Percentiles rank a stretch among this genome's conserved stretches.
phyloP scores from a whole-genome alignment of 1,284 basidiomycete genomes.

The Rhodotorula sp. region DNA sequence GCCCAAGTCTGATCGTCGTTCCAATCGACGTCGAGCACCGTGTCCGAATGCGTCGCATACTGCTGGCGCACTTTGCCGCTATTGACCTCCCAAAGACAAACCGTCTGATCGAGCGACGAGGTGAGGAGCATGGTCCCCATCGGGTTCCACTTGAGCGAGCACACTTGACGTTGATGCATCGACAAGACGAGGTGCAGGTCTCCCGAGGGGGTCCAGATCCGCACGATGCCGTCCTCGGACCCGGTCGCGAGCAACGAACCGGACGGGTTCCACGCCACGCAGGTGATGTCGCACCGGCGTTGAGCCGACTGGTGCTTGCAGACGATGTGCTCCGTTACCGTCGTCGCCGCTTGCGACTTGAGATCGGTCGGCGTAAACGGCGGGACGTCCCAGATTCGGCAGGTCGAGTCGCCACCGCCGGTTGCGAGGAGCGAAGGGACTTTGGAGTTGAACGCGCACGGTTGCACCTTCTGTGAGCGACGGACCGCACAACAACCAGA shows the following conservation, averaged over 20 bases:
- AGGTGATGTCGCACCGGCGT: constrained; percentile 66
- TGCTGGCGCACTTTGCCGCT: constrained; percentile 44
- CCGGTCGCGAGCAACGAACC: constrained; percentile 55
- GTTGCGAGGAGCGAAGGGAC: constrained; percentile 65
- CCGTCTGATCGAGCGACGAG: constrained; percentile 39
- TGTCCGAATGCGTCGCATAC: constrained; percentile 54
- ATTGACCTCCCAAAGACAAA: constrained; percentile 44
- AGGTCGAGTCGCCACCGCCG: constrained; percentile 72
- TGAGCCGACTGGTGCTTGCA: constrained; percentile 54
- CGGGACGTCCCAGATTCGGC: constrained; percentile 71
- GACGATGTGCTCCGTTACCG: constrained; percentile 57
- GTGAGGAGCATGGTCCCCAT: constrained; percentile 43
- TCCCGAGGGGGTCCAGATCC: constrained; percentile 57
- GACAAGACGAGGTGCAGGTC: constrained; percentile 45
- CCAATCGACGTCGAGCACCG: constrained; percentile 78
- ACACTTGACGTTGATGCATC: constrained; percentile 44
- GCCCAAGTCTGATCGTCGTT: constrained; percentile 67
- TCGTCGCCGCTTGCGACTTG: constrained; percentile 26
- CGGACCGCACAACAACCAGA: too few species aligned
- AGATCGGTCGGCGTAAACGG: constrained; percentile 39
- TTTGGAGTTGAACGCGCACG: constrained; percentile 73
- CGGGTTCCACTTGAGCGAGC: constrained; percentile 41
- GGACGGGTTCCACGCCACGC: constrained; percentile 69
- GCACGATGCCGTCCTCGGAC: constrained; percentile 58
- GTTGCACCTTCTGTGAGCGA: constrained; percentile 65